These are phyloP conservation scores for Malus hybrid DNA, from an alignment of 331 rosid genomes.

Conservation along the genomic window DNA sequence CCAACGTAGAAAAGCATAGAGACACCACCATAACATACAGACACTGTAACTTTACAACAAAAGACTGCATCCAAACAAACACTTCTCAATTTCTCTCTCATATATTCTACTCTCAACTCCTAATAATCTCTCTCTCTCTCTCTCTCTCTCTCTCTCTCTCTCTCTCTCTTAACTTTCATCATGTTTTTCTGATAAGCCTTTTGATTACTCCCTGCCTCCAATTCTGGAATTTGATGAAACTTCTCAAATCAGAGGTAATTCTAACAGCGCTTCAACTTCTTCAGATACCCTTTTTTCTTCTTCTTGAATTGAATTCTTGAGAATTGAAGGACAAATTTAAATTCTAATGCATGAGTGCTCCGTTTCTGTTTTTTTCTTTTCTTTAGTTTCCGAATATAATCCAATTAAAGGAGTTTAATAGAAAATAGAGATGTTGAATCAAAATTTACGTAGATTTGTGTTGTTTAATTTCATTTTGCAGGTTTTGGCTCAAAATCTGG, in stretches of 20 bases:
- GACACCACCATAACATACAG: slow-evolving; percentile 1
- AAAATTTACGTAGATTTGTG: neutral
- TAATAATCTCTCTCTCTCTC: neutral
- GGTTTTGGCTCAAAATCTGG: neutral
- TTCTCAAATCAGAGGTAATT: no score
- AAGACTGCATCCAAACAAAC: neutral
- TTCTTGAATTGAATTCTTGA: no score
- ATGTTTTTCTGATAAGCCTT: neutral
- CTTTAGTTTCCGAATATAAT: neutral
- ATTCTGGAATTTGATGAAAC: neutral
- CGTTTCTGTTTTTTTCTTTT: neutral
- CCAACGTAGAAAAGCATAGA: slow-evolving; percentile 50
- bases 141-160: neutral
- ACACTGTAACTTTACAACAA: slow-evolving; percentile 11
- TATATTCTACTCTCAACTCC: neutral
- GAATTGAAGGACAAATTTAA: no score
- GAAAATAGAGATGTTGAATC: neutral
- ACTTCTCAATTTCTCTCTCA: neutral
- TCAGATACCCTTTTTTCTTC: neutral
- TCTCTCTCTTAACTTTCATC: neutral
- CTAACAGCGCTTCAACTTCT: no score
- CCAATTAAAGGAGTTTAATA: neutral
- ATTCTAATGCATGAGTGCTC: neutral
- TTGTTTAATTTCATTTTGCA: neutral
- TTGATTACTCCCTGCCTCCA: neutral